phyloP scores from a whole-genome alignment of 768 basidiomycete species.

The Termitomyces sp. region DNA sequence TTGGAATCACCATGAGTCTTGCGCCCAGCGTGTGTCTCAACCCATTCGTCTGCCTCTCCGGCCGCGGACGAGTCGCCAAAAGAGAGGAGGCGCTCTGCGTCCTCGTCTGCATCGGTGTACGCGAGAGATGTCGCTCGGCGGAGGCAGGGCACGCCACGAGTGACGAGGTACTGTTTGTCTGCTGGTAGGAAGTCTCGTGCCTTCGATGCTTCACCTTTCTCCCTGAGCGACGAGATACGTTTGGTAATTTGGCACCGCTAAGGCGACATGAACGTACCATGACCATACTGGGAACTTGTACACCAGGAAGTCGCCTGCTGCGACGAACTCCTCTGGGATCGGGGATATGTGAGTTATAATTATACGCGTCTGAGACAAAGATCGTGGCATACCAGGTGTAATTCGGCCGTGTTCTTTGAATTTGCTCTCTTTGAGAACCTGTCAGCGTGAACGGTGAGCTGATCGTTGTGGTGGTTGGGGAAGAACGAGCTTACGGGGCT shows the following conservation, averaged over 20 bases:
- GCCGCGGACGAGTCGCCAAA: constrained; percentile 63
- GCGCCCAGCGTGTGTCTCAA: constrained; percentile 92
- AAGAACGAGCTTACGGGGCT: constrained; percentile 50
- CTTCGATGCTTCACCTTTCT: constrained; percentile 85
- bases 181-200: constrained; percentile 87
- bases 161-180: constrained; percentile 96
- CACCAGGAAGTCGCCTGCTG: constrained; percentile 92
- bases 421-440: constrained; percentile 97
- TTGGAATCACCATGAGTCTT: constrained; percentile 48
- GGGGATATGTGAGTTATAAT: constrained; percentile 12
- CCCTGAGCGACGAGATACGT: constrained; percentile 46
- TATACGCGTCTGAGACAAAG: constrained; percentile 10
- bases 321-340: constrained; percentile 87
- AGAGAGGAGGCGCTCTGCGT: constrained; percentile 85
- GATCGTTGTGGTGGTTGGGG: constrained; percentile 19
- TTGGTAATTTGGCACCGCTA: background rate
- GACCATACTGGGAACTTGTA: constrained; percentile 99
- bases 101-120: constrained; percentile 95
- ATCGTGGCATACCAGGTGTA: constrained; percentile 66
- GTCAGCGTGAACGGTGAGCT: constrained; percentile 24
- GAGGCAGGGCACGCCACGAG: constrained; percentile 93
- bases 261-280: constrained; percentile 54
- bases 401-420: constrained; percentile 99
- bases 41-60: constrained; percentile 85
- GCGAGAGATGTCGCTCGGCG: constrained; percentile 88